Percentiles rank a stretch among this genome's conserved stretches.
phyloP scores from a whole-genome alignment of 108 stramenopile species.

The Thalassiosira profunda region DNA sequence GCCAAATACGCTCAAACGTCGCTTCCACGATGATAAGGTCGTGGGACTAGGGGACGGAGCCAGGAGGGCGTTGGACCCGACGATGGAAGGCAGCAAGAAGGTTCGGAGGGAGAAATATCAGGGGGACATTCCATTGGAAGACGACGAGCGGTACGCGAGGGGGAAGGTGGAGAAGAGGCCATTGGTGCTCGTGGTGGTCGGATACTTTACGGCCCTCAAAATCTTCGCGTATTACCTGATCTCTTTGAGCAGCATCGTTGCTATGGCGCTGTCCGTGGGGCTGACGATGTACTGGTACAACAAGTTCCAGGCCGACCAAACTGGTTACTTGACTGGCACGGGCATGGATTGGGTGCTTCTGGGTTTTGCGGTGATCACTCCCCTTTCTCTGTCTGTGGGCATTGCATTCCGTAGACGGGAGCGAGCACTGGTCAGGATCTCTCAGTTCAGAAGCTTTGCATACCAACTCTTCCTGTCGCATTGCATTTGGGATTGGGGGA shows the following conservation, averaged over 20 bases:
- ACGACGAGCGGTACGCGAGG: conserved; percentile 41
- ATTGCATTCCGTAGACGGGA: conserved; percentile 76
- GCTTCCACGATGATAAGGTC: conserved; percentile 19
- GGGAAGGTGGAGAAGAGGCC: conserved; percentile 32
- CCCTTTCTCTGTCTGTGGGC: conserved; percentile 57
- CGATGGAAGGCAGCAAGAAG: conserved; percentile 16
- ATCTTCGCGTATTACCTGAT: conserved; percentile 44
- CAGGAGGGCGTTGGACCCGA: background rate
- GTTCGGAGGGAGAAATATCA: conserved; percentile 7
- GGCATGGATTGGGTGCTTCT: conserved; percentile 75
- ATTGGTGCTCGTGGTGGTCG: conserved; percentile 22
- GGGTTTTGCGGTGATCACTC: conserved; percentile 78
- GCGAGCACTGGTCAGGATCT: conserved; percentile 56
- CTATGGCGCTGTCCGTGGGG: conserved; percentile 22
- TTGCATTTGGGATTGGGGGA: conserved; percentile 74
- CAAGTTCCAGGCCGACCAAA: background rate
- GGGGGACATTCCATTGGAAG: conserved; percentile 27
- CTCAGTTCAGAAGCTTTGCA: conserved; percentile 53
- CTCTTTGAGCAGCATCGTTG: conserved; percentile 33
- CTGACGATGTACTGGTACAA: conserved; percentile 43
- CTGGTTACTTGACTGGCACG: background rate
- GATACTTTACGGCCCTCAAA: conserved; percentile 33
- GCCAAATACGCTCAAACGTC: too few species aligned
- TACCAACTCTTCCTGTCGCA: conserved; percentile 62
- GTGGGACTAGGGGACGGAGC: conserved; percentile 33